phyloP scores from a whole-genome alignment of 257 asterid genomes.

The Solanum ahanhuiri region DNA sequence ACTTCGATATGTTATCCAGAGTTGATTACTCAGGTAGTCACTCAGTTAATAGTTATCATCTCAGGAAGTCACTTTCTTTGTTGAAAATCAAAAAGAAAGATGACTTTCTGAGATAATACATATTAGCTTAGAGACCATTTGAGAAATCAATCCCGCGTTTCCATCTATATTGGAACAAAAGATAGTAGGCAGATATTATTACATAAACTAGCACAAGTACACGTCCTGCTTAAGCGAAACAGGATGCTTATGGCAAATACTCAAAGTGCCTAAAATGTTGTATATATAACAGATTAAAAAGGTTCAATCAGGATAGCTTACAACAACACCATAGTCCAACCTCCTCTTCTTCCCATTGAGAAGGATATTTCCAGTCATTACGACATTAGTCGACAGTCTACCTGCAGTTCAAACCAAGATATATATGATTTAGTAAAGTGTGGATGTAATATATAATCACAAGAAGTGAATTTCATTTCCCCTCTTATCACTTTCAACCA shows the following conservation, averaged over 20 bases:
- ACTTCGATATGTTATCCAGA: not conserved
- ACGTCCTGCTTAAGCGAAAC: not conserved
- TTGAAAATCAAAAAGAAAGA: not conserved
- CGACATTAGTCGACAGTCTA: conserved; percentile 68
- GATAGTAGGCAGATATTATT: not conserved
- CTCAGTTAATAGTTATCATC: not conserved
- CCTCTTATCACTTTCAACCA: not conserved
- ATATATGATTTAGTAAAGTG: not conserved
- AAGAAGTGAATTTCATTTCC: not conserved
- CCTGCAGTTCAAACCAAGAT: conserved; percentile 35
- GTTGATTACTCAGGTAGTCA: not conserved
- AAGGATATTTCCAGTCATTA: conserved; percentile 80
- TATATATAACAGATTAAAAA: not conserved
- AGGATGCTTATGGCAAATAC: too few relatives aligned
- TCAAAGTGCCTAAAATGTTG: not conserved
- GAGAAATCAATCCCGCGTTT: not conserved
- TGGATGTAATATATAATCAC: not conserved
- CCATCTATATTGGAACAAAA: not conserved
- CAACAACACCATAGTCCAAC: conserved; percentile 74
- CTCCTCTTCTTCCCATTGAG: conserved; percentile 80
- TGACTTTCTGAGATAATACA: not conserved
- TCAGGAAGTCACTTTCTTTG: not conserved
- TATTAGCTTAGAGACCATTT: not conserved
- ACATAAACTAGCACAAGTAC: not conserved
- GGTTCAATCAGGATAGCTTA: conserved; percentile 25